Evolutionary conservation across 768 basidiomycete genomes (phyloP), one percentile per base, ranked within the genome.

Genomic region (button mushroom (Agaricus bisporus)): DNA sequence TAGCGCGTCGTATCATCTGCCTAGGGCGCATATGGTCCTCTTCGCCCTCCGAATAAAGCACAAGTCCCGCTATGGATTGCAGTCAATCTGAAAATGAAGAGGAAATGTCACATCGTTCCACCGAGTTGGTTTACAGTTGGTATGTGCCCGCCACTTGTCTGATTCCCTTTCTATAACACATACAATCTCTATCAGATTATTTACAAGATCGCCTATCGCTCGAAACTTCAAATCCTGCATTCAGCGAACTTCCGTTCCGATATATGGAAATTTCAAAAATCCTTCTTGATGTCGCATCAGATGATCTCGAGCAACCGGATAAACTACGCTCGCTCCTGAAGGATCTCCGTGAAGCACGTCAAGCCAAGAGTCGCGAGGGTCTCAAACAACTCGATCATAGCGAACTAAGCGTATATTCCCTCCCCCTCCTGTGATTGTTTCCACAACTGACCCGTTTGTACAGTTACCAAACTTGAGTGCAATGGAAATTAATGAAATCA

Each of bases 11-110:
- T 11, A 11, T 32, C 32, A 11, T 37, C 2, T 6, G 12, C n/a
- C 6, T 18, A 97, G 93, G 94, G 92, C 49, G 85, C 86, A 49
- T 97, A 92, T 61, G 97, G 97, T 2, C 95, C 97, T 17, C 80
- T 99, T 49, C 77, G 86, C 5, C 95, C 97, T 1, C 95, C 95
- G 5, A 79, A 82, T 54, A 88, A 88, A 66, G 78, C 86, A 36
- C 79, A 79, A 59, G 82, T 98, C n/a, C 97, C 97, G 1, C 73
- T 98, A 3, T 99, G 97, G 97, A 86, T 99, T 75, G 97, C 95
- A 0, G 73, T 90, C 2, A 92, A 95, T 63, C 73, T 98, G 47
- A 99, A 99, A 71, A 66, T 85, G 63, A 97, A 98, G 76, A 88
- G 90, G 66, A 95, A 94, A 69, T 98, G 95, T 57, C 85, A 91